Conservation (phyloP, 805 yeast species). For the Suhomyces sp. region DNA sequence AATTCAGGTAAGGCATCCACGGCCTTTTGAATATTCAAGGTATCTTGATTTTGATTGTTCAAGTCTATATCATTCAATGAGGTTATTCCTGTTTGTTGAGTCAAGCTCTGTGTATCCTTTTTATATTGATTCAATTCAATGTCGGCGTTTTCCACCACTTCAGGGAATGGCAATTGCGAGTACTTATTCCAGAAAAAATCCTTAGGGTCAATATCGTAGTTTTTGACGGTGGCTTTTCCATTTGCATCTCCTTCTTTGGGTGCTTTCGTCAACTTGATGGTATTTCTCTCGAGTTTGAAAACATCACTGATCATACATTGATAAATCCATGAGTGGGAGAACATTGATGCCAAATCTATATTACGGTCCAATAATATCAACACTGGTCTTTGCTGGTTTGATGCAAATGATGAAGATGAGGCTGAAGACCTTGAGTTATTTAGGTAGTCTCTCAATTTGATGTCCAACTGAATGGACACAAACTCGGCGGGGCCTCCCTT, state of each 20-base stretch:
- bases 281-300: slow-evolving; percentile 76
- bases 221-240: slow-evolving; percentile 44
- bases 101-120: slow-evolving; percentile 82
- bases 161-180: slow-evolving; percentile 90
- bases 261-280: slow-evolving; percentile 59
- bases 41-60: slow-evolving; percentile 46
- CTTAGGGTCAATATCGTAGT: slow-evolving; percentile 85
- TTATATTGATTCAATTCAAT: slow-evolving; percentile 77
- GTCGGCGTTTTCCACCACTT: slow-evolving; percentile 97
- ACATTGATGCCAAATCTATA: slow-evolving; percentile 89
- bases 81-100: slow-evolving; percentile 69
- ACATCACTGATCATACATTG: slow-evolving; percentile 96
- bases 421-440: slow-evolving; percentile 54
- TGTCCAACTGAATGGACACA: slow-evolving; percentile 84
- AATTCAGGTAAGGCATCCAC: slow-evolving; percentile 90
- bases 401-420: slow-evolving; percentile 8
- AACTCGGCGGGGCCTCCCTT: slow-evolving; percentile 94
- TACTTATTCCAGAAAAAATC: slow-evolving; percentile 92
- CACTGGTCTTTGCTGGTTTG: slow-evolving; percentile 61
- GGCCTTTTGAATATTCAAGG: slow-evolving; percentile 75
- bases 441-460: slow-evolving; percentile 80
- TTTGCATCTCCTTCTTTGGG: slow-evolving; percentile 13
- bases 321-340: slow-evolving; percentile 96
- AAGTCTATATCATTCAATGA: slow-evolving; percentile 77
- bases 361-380: slow-evolving; percentile 83